Percentiles rank a stretch among this genome's conserved stretches.
Conservation (phyloP, 2,329 filamentous ascomycete genomes). For the Gliomastix tumulicola region DNA sequence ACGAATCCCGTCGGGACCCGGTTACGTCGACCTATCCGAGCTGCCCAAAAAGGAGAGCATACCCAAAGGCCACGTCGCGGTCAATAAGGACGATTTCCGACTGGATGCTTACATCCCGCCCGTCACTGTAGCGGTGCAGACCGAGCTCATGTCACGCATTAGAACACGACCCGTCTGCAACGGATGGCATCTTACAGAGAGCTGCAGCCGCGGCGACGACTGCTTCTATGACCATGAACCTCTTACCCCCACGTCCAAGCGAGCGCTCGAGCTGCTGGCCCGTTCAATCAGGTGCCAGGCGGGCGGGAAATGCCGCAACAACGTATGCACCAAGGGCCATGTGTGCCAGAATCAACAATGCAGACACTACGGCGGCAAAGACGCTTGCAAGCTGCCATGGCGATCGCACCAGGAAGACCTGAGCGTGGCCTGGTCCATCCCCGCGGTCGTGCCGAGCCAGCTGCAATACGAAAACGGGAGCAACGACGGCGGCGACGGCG, state of each 20-base stretch:
- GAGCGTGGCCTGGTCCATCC: too few relatives aligned
- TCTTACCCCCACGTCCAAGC: neutral
- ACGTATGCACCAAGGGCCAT: constrained; percentile 3
- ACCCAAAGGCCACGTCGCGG: constrained; percentile 1
- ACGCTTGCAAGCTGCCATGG: too few relatives aligned
- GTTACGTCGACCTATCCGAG: neutral
- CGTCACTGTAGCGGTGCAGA: constrained; percentile 1
- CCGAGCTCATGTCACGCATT: neutral
- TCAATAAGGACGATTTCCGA: constrained; percentile 2
- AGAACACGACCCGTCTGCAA: constrained; percentile 2
- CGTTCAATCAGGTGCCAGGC: constrained; percentile 1
- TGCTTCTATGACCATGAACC: constrained; percentile 3
- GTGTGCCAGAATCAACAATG: neutral
- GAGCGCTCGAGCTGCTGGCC: neutral
- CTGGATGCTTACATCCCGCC: constrained; percentile 1
- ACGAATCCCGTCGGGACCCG: too few relatives aligned
- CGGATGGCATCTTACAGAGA: constrained; percentile 1
- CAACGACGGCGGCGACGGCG: too few relatives aligned
- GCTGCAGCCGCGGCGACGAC: neutral
- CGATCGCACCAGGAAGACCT: too few relatives aligned
- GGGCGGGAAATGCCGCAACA: neutral
- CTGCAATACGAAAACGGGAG: too few relatives aligned
- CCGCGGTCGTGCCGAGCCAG: too few relatives aligned
- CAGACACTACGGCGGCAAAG: constrained; percentile 1
- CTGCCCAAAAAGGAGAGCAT: neutral